Conservation (phyloP, 2,329 filamentous ascomycete genomes). For the Cercospora sp. region DNA sequence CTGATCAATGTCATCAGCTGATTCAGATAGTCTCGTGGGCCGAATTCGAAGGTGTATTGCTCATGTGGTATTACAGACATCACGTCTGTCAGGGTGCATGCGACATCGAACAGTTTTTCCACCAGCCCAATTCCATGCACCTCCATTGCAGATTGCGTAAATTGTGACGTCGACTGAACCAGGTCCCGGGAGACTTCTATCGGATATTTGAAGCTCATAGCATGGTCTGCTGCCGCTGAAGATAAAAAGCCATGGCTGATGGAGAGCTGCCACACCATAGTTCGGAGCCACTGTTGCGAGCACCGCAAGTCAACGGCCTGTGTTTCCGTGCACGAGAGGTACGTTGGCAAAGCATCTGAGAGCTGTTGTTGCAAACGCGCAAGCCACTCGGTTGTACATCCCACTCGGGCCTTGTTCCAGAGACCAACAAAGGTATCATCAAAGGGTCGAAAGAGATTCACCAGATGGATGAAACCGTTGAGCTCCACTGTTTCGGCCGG, state of each 20-base stretch:
- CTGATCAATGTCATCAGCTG: conserved; percentile 67
- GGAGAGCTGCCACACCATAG: conserved; percentile 72
- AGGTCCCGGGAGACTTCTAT: conserved; percentile 63
- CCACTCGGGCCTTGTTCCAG: conserved; percentile 60
- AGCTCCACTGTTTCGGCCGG: conserved; percentile 57
- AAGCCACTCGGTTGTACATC: conserved; percentile 50
- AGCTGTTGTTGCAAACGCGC: conserved; percentile 54
- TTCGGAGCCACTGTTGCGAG: conserved; percentile 69
- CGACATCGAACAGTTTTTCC: conserved; percentile 77
- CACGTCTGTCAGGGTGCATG: conserved; percentile 71
- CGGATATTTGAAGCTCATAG: conserved; percentile 63
- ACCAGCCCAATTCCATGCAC: conserved; percentile 74
- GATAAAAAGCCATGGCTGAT: conserved; percentile 66
- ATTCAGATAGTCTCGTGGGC: conserved; percentile 72
- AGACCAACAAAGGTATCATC: conserved; percentile 64
- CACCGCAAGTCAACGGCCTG: conserved; percentile 69
- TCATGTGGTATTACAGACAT: conserved; percentile 64
- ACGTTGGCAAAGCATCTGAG: conserved; percentile 55
- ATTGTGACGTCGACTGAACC: conserved; percentile 65
- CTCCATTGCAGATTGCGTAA: conserved; percentile 72
- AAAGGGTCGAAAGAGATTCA: conserved; percentile 62
- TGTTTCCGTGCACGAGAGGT: conserved; percentile 62
- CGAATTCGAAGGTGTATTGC: conserved; percentile 59
- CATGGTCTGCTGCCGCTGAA: conserved; percentile 58
- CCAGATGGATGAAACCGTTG: conserved; percentile 61